phyloP scores from a whole-genome alignment of 306 rosid genomes.

The Citrullus colocynthis region DNA sequence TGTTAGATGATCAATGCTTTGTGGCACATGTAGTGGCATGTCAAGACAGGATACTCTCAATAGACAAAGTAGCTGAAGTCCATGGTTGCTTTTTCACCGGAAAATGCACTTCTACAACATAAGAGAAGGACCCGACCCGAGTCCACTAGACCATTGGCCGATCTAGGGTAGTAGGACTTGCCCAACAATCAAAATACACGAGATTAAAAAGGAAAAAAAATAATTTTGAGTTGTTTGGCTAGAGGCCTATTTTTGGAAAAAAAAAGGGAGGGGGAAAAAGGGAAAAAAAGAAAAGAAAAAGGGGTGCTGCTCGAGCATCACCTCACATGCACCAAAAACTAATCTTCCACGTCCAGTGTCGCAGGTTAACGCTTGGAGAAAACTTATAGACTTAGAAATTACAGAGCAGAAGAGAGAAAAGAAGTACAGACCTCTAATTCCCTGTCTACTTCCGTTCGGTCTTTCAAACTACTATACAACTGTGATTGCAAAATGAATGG shows the following conservation, averaged over 20 bases:
- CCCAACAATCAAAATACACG: neutral
- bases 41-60: neutral
- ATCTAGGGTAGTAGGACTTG: no score
- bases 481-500: slow-evolving; percentile 81
- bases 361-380: neutral
- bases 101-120: neutral
- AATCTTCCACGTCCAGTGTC: neutral
- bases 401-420: neutral
- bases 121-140: neutral
- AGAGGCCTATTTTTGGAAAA: neutral
- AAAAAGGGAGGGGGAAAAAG: no score
- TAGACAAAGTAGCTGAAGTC: neutral
- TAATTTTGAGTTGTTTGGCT: neutral
- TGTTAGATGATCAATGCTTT: neutral
- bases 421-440: slow-evolving; percentile 60
- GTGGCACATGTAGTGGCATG: neutral
- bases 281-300: no score
- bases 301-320: neutral
- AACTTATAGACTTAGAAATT: neutral
- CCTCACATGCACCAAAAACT: neutral
- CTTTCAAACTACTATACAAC: slow-evolving; percentile 77
- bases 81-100: neutral
- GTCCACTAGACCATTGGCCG: neutral
- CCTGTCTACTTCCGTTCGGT: slow-evolving; percentile 83
- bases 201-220: neutral